Percentiles rank a stretch among this genome's conserved stretches.
These are phyloP conservation scores for Peronosclerospora sorghi DNA, from an alignment of 352 stramenopile species.

Conservation along the genomic window DNA sequence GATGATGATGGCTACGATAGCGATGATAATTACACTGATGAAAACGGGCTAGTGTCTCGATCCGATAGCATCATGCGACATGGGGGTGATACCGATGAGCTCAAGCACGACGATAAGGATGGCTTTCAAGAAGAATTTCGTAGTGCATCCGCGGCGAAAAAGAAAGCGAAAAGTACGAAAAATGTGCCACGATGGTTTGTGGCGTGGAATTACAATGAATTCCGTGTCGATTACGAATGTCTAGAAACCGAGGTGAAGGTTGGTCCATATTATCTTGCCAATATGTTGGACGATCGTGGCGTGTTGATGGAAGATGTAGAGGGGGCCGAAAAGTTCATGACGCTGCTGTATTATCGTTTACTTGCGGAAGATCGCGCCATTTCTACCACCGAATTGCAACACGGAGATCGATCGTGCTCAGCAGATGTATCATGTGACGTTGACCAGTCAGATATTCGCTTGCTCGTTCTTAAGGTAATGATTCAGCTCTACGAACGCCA, in stretches of 20 bases:
- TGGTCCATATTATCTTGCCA: slow-evolving; percentile 72
- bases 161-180: slow-evolving; percentile 57
- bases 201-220: slow-evolving; percentile 82
- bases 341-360: slow-evolving; percentile 76
- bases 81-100: slow-evolving; percentile 16
- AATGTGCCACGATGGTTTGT: slow-evolving; percentile 75
- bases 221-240: slow-evolving; percentile 66
- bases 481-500: slow-evolving; percentile 80
- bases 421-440: slow-evolving; percentile 28
- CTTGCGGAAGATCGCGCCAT: slow-evolving; percentile 47
- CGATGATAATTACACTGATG: slow-evolving; percentile 61
- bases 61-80: slow-evolving; percentile 24
- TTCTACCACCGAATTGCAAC: slow-evolving; percentile 7
- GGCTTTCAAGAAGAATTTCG: slow-evolving; percentile 21
- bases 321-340: slow-evolving; percentile 72
- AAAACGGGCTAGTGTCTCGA: slow-evolving; percentile 36
- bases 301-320: slow-evolving; percentile 74
- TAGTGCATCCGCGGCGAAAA: slow-evolving; percentile 31
- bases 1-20: slow-evolving; percentile 59
- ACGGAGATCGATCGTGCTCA: slow-evolving; percentile 11
- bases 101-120: slow-evolving; percentile 27
- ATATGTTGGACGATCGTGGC: slow-evolving; percentile 70
- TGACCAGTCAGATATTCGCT: slow-evolving; percentile 58
- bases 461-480: slow-evolving; percentile 81
- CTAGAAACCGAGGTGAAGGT: slow-evolving; percentile 69